Evolutionary conservation across 352 stramenopile genomes (phyloP), one percentile per base, ranked within the genome.

Genomic region (Phytophthora macrochlamydospora): DNA sequence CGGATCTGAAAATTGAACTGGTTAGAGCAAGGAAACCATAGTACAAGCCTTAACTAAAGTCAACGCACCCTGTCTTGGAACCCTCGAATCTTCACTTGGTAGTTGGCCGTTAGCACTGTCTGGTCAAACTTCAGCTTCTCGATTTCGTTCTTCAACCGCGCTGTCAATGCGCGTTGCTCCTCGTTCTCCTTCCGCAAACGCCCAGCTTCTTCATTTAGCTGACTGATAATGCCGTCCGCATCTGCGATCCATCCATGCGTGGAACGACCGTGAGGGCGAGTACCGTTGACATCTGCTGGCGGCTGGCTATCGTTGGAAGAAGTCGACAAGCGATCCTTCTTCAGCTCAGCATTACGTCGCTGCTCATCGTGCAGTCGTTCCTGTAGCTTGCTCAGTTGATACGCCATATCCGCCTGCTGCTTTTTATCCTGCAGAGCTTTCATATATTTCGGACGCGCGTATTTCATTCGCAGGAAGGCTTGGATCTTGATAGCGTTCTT

Each of bases 201-300:
- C 42, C 77, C 79, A 4, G 86, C 72, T 62, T 95, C 83, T 31
- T 88, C 79, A 31, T 94, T 87, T 2, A 95, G 69, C 56, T 91
- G 82, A 37, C 62, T 87, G 45, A 95, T 93, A 62, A 95, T 93
- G 7, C 79, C 85, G 61, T 92, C 88, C 7, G 87, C 85, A 62
- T 95, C 88, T 59, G 87, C 85, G 83, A 95, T 95, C 86, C 87
- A 93, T 37, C 90, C 49, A 35, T 94, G 83, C 24, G 80, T 85
- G 24, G 87, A 95, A 43, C 81, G 79, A 3, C 83, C 69, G 3
- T 83, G 77, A 48, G 78, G 75, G 12, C 75, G 79, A 7, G 67
- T 65, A 2, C 68, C 78, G 54, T 77, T 81, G 4, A 51, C 75
- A 54, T 89, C 76, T 30, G 56, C 42, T 52, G 73, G 82, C 5